Conservation (phyloP, 768 basidiomycete species). For the Leccinellum albellum region DNA sequence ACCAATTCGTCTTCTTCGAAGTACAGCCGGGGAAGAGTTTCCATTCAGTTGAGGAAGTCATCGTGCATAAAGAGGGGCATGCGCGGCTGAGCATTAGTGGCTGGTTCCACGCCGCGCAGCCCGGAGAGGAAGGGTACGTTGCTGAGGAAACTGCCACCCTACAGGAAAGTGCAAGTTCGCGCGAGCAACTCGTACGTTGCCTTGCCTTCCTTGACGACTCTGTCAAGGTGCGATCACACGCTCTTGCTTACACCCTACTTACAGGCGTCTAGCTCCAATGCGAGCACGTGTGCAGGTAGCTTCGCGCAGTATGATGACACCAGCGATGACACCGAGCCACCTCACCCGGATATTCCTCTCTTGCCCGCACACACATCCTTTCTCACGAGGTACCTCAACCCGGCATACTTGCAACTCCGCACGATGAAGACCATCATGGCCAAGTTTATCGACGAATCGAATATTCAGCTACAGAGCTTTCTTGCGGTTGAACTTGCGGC, state of each 20-base stretch:
- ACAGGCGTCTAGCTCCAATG: slow-evolving; percentile 60
- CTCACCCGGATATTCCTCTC: slow-evolving; percentile 49
- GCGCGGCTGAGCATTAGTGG: slow-evolving; percentile 87
- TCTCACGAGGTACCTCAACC: slow-evolving; percentile 83
- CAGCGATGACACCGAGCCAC: slow-evolving; percentile 37
- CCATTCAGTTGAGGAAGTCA: slow-evolving; percentile 95
- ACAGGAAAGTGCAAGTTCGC: slow-evolving; percentile 79
- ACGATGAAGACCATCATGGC: slow-evolving; percentile 76
- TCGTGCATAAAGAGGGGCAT: slow-evolving; percentile 69
- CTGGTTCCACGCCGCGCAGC: slow-evolving; percentile 93
- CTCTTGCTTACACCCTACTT: slow-evolving; percentile 6
- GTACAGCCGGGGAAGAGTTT: slow-evolving; percentile 96
- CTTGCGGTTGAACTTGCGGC: slow-evolving; percentile 65
- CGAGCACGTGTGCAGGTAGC: slow-evolving; percentile 18
- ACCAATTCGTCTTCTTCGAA: slow-evolving; percentile 83
- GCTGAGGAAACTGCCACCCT: slow-evolving; percentile 42
- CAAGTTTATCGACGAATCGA: slow-evolving; percentile 83
- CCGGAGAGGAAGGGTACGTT: slow-evolving; percentile 85
- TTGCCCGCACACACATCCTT: slow-evolving; percentile 60
- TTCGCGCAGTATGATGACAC: slow-evolving; percentile 53
- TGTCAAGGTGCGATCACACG: slow-evolving; percentile 1
- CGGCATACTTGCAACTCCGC: slow-evolving; percentile 80
- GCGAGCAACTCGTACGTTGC: slow-evolving; percentile 84
- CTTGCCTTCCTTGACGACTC: slow-evolving; percentile 2
- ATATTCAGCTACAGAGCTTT: slow-evolving; percentile 86